Evolutionary conservation across 1,284 basidiomycete species (phyloP).

Genomic region (Ceratobasidium sp.): DNA sequence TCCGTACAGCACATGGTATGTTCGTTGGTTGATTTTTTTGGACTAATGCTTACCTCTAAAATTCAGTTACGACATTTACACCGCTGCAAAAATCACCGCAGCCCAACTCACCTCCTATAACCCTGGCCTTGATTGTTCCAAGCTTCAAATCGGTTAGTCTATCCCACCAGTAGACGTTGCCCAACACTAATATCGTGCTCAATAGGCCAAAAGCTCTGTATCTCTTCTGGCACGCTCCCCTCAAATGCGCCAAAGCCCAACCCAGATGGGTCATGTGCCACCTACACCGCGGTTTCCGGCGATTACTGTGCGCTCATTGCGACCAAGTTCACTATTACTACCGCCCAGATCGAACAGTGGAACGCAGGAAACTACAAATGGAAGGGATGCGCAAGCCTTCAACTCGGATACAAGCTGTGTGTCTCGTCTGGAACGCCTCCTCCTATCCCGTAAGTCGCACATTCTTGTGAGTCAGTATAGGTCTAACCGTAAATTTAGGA

Average conservation of each 20-base stretch:
- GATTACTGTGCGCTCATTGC: slow-evolving; percentile 21
- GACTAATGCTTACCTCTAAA: background rate
- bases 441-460: slow-evolving; percentile 17
- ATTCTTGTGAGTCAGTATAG: background rate
- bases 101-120: slow-evolving; percentile 22
- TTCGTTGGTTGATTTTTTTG: background rate
- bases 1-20: slow-evolving; percentile 17
- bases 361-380: slow-evolving; percentile 29
- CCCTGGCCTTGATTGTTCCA: slow-evolving; percentile 12
- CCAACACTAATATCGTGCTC: background rate
- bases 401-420: slow-evolving; percentile 22
- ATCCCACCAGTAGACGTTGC: background rate
- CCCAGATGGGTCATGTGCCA: slow-evolving; percentile 10
- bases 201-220: slow-evolving; percentile 22
- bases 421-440: slow-evolving; percentile 20
- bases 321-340: slow-evolving; percentile 18
- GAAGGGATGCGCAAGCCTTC: slow-evolving; percentile 26
- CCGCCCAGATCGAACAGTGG: slow-evolving; percentile 12
- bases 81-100: slow-evolving; percentile 14
- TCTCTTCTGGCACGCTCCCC: slow-evolving; percentile 16
- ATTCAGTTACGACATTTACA: slow-evolving; percentile 19
- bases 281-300: slow-evolving; percentile 12
- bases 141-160: slow-evolving; percentile 1
- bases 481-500: background rate
- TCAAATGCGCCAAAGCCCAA: slow-evolving; percentile 23